Percentiles rank a stretch among this genome's conserved stretches.
These are phyloP conservation scores for Colletotrichum musae DNA, from an alignment of 2,329 filamentous ascomycete genomes.

Conservation along the genomic window DNA sequence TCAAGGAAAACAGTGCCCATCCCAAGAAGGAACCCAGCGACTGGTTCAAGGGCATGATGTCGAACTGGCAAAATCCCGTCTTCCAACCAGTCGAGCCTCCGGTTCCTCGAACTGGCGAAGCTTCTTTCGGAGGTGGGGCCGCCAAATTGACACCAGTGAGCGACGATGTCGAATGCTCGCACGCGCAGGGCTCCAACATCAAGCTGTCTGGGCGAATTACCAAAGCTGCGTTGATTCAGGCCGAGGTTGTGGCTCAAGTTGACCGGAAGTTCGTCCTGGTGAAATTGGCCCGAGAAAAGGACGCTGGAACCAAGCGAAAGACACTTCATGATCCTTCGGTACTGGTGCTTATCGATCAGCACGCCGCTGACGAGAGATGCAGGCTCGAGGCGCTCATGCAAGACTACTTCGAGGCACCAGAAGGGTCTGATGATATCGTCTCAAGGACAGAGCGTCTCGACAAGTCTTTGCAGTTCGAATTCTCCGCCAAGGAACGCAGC, in stretches of 20 bases:
- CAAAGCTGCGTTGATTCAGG: conserved; percentile 70
- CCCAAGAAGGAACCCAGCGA: conserved; percentile 47
- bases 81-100: conserved; percentile 68
- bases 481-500: conserved; percentile 71
- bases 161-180: conserved; percentile 10
- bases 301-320: neutral
- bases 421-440: conserved; percentile 20
- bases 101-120: conserved; percentile 59
- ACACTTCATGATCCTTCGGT: conserved; percentile 56
- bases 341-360: conserved; percentile 89
- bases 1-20: conserved; percentile 4
- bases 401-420: conserved; percentile 59
- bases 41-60: conserved; percentile 75
- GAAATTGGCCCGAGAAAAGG: conserved; percentile 59
- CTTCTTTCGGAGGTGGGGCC: conserved; percentile 31
- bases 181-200: conserved; percentile 13
- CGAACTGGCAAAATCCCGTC: conserved; percentile 81
- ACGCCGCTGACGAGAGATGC: conserved; percentile 92
- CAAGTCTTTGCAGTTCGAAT: conserved; percentile 74
- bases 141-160: neutral
- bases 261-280: conserved; percentile 91
- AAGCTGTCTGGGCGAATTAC: conserved; percentile 67
- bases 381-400: conserved; percentile 81
- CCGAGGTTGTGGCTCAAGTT: conserved; percentile 83
- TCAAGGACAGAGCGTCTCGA: conserved; percentile 57